phyloP scores from a whole-genome alignment of 495 filamentous ascomycete genomes.

The Xylaria telfairii region DNA sequence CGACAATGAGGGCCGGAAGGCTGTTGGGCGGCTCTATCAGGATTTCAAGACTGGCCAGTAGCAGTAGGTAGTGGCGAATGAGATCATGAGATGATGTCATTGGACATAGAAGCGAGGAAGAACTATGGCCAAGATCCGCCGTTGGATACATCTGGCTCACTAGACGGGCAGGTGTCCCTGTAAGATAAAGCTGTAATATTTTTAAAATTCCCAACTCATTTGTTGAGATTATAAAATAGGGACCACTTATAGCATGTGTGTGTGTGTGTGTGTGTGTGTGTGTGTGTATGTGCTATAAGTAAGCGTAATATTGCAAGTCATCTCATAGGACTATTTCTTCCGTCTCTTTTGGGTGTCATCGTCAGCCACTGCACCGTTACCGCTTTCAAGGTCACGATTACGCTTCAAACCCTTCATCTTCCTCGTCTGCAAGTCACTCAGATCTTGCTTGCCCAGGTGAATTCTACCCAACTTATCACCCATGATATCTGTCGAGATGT shows the following conservation, averaged over 20 bases:
- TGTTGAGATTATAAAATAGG: constrained; percentile 1
- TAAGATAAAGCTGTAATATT: background rate
- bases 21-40: constrained; percentile 31
- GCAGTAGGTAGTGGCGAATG: background rate
- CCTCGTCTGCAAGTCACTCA: constrained; percentile 84
- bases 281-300: background rate
- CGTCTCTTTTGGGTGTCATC: constrained; percentile 35
- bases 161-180: background rate
- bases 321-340: constrained; percentile 30
- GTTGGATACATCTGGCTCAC: no score
- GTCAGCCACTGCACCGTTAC: constrained; percentile 37
- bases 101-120: background rate
- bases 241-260: background rate
- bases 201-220: constrained; percentile 36
- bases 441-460: constrained; percentile 90
- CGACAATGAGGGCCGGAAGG: constrained; percentile 31
- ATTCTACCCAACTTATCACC: constrained; percentile 96
- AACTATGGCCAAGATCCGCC: background rate
- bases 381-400: constrained; percentile 61
- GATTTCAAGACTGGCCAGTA: constrained; percentile 29
- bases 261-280: no score
- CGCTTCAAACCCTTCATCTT: constrained; percentile 99
- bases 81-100: background rate
- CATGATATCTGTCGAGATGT: constrained; percentile 85
- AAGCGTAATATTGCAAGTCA: background rate